These are phyloP conservation scores for Pyracantha coccinea DNA, from an alignment of 331 rosid species.

Conservation along the genomic window DNA sequence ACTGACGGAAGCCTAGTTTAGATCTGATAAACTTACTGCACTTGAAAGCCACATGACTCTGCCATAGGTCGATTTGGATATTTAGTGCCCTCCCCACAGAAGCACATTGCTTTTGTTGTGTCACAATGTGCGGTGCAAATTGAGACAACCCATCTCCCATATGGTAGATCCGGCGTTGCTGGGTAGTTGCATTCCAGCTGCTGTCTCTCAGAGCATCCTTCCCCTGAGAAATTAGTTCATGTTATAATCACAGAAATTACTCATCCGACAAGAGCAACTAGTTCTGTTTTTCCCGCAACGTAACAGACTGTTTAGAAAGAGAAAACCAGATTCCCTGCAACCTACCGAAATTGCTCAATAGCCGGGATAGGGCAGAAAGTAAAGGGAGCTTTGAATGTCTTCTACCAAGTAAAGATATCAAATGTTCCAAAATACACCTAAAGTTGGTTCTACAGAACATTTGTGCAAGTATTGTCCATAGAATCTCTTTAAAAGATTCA, in stretches of 20 bases:
- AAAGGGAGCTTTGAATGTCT: neutral
- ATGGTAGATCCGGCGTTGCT: constrained; percentile 42
- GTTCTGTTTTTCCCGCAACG: neutral
- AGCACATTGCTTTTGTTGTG: constrained; percentile 86
- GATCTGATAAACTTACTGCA: constrained; percentile 43
- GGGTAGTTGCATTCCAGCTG: constrained; percentile 57
- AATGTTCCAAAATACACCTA: neutral
- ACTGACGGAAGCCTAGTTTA: constrained; percentile 6
- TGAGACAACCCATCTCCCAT: constrained; percentile 77
- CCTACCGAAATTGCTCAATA: neutral
- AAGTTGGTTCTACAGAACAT: too few species aligned
- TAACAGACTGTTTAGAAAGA: neutral
- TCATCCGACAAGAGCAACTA: neutral
- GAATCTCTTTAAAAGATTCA: too few species aligned
- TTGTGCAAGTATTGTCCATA: too few species aligned
- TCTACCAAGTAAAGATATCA: neutral
- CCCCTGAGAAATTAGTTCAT: constrained; percentile 41
- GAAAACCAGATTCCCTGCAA: neutral
- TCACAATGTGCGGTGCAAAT: constrained; percentile 83
- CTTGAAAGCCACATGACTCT: constrained; percentile 76
- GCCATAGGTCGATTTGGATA: constrained; percentile 87
- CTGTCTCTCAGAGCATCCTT: constrained; percentile 56
- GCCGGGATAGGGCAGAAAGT: neutral
- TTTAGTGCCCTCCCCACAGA: constrained; percentile 90
- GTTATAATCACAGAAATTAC: neutral